Base-by-base conservation (phyloP, 2,329 filamentous ascomycete species). In the Hymenotorrendiella dingleyae region DNA sequence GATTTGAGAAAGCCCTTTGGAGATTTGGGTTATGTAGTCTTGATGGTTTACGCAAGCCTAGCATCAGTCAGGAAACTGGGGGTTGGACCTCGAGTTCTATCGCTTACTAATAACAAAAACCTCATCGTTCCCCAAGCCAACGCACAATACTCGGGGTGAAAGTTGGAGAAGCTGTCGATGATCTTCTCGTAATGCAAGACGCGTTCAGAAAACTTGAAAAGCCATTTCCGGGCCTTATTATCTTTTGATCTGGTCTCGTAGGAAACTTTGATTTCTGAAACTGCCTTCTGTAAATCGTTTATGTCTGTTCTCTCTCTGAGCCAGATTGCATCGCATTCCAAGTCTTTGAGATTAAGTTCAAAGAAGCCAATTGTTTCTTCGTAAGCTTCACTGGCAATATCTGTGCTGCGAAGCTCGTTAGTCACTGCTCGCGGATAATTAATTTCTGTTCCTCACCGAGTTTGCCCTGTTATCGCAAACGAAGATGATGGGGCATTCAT, bases 61-160 rank as follows among this genome's bases (percentile, higher is more conserved):
- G 9, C 10, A 14, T 22, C 12, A 29, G n/a, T 32, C 34, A 19
- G 14, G 16, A n/a, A 46, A 32, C 9, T 4, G 4, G 8, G 22
- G 5, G 12, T 9, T 17, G 12, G 6, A 5, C 36, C 12, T 8
- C 17, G 9, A n/a, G 27, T 7, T 20, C 7, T 29, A 4, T 21
- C n/a, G 17, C 41, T 11, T 26, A 45, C 46, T 9, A 40, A n/a
- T 19, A 48, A 36, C 6, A 50, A 8, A n/a, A 47, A 42, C 21
- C 43, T 45, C 35, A 50, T 40, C 4, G 48, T 33, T 8, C 45
- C 46, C 46, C 46, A 51, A n/a, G 32, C 46, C n/a, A 50, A 32
- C 6, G 46, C 42, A 6, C 32, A 40, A 38, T 48, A 46, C 27
- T 51, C 26, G 9, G 45, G 46, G 28, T 48, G 24, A 8, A 43